Evolutionary conservation across 2,329 filamentous ascomycete species (phyloP), one percentile per base, ranked within the genome.

Genomic region (Fusarium nygamai): DNA sequence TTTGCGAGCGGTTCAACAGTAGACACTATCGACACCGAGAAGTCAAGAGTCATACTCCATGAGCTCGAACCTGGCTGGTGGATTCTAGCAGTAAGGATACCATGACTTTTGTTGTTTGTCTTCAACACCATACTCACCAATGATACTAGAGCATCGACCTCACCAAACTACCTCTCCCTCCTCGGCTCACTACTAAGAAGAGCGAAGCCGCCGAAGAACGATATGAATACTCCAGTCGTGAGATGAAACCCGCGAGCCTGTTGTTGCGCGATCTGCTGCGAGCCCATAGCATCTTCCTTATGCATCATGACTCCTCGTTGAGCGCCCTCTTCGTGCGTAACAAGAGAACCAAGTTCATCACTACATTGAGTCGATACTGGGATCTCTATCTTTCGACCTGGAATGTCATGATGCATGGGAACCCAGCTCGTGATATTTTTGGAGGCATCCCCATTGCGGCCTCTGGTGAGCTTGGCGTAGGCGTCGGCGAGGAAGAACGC

Each of bases 31-130:
- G 96, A 99, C 80, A 98, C 96, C 3, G 94, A 98, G 78, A 96
- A 94, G 85, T 91, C 92, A 57, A 90, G 95, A 38, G 92, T 98
- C 39, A 88, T 98, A 39, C 85, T 98, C 50, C 91, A 94, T 78
- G 95, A 99, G 85, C 84, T 99, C 73, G 96, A 99, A 82, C 86
- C 89, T 22, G 93, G 93, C 36, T 99, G 96, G 96, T 99, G 97
- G 97, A 92, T 98, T 71, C 85, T 98, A 69, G 95, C 94, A 71
- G 95, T 97, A 86, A 80, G 93, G 34, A n/a, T 33, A 59, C 36
- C 43, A 27, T 53, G 13, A 4, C 19, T 50, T 24, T 24, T 20
- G 20, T 33, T 31, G 13, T 33, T 34, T 29, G 13, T 29, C 22
- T n/a, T 12, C 7, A 20, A 14, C 10, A n/a, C 34, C 27, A 27